A percentile compares a stretch with the other conserved stretches of the same genome.
These are phyloP conservation scores for Trypanosomatidae sp. DNA, from an alignment of 208 protist genomes.

Conservation along the genomic window DNA sequence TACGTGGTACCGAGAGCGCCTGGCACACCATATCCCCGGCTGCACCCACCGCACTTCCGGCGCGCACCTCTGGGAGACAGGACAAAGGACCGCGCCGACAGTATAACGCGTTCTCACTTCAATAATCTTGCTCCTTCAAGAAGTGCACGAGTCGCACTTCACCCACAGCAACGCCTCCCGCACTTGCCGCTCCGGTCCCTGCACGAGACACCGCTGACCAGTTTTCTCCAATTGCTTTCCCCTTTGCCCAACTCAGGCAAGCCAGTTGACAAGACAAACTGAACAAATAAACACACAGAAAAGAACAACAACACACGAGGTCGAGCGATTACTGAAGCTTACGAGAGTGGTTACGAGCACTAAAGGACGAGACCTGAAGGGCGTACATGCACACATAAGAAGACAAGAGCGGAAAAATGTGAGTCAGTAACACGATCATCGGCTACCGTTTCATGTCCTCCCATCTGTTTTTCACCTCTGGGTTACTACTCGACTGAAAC, in stretches of 20 bases:
- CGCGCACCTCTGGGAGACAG: too few relatives aligned
- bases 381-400: background rate
- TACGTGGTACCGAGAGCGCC: background rate
- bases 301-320: background rate
- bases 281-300: background rate
- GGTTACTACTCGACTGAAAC: slow-evolving; percentile 39
- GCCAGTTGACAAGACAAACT: slow-evolving; percentile 7
- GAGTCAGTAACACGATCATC: background rate
- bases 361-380: slow-evolving; percentile 6
- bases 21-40: too few relatives aligned
- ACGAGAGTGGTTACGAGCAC: slow-evolving; percentile 11
- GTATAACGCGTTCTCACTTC: background rate
- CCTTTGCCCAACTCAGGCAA: background rate
- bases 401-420: background rate
- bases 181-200: background rate
- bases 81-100: background rate
- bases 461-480: slow-evolving; percentile 56
- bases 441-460: slow-evolving; percentile 71
- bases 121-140: background rate
- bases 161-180: background rate
- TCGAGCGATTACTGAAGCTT: background rate
- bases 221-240: slow-evolving; percentile 5
- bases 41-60: background rate
- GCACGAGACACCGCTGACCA: background rate
- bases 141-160: background rate